Conservation (phyloP, 495 filamentous ascomycete species). For the Hypoxylon trugodes region DNA sequence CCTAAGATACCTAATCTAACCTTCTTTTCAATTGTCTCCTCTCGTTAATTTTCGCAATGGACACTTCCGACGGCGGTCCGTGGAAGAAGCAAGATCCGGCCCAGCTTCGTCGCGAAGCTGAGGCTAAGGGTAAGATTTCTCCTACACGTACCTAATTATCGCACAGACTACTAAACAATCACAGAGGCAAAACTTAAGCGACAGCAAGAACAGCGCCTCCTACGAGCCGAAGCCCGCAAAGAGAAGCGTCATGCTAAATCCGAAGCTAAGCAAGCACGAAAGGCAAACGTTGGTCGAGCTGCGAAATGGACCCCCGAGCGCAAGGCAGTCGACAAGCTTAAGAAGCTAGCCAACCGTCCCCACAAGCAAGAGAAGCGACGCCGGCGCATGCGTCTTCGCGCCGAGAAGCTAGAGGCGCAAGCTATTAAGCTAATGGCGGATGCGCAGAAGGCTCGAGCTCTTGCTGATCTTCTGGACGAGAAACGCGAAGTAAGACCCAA, state of each 20-base stretch:
- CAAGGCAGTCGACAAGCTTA: conserved; percentile 38
- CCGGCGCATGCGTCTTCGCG: conserved; percentile 36
- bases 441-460: conserved; percentile 34
- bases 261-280: conserved; percentile 45
- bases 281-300: conserved; percentile 37
- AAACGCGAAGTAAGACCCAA: conserved; percentile 19
- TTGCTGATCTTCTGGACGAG: conserved; percentile 32
- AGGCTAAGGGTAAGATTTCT: conserved; percentile 35
- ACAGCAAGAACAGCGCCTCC: conserved; percentile 35
- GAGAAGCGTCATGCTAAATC: conserved; percentile 45
- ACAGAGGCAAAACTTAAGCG: conserved; percentile 38
- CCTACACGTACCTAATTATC: too few relatives aligned
- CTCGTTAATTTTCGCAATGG: conserved; percentile 13
- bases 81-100: conserved; percentile 34
- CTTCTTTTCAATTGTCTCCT: background rate
- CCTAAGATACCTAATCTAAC: background rate
- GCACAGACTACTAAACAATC: conserved; percentile 6
- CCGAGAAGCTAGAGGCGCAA: conserved; percentile 38
- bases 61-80: conserved; percentile 16
- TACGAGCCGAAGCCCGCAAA: conserved; percentile 39
- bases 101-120: conserved; percentile 36
- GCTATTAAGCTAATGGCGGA: conserved; percentile 36
- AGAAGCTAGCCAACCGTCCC: conserved; percentile 35
- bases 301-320: conserved; percentile 42
- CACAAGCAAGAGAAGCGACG: conserved; percentile 46